A percentile compares a stretch with the other conserved stretches of the same genome.
Evolutionary conservation across 805 yeast genomes (phyloP).

Genomic region (Jamesozyma hellenica): DNA sequence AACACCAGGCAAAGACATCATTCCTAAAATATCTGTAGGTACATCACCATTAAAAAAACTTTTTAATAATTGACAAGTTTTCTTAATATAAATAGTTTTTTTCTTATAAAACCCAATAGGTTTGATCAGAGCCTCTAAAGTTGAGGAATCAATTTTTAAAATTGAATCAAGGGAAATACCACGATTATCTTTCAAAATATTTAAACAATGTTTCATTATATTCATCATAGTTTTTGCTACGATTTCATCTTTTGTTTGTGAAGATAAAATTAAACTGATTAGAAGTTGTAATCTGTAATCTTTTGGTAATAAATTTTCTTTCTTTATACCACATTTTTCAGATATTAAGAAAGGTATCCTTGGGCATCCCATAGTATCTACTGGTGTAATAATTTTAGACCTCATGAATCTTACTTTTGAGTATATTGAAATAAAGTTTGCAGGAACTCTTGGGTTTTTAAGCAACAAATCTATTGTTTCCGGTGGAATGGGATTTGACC

Average conservation of each 20-base stretch:
- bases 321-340: conserved; percentile 18
- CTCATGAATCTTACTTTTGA: conserved; percentile 60
- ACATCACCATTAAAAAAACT: conserved; percentile 52
- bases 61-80: conserved; percentile 43
- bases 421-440: conserved; percentile 46
- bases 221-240: conserved; percentile 60
- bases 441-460: conserved; percentile 23
- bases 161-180: conserved; percentile 53
- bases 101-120: conserved; percentile 80
- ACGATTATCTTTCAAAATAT: conserved; percentile 30
- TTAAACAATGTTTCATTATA: conserved; percentile 39
- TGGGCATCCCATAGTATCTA: conserved; percentile 82
- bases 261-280: conserved; percentile 70
- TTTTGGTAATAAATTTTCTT: conserved; percentile 21
- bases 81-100: conserved; percentile 60
- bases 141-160: conserved; percentile 37
- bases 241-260: conserved; percentile 85
- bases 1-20: conserved; percentile 70
- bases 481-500: conserved; percentile 11
- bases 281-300: conserved; percentile 59
- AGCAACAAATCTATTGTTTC: conserved; percentile 1
- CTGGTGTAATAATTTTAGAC: conserved; percentile 56
- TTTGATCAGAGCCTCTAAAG: conserved; percentile 51
- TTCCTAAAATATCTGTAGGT: conserved; percentile 57
- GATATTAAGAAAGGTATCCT: conserved; percentile 35